Percentiles rank a stretch among this genome's conserved stretches.
Evolutionary conservation across 1,284 basidiomycete genomes (phyloP).

Genomic region (Leccinum variabile): DNA sequence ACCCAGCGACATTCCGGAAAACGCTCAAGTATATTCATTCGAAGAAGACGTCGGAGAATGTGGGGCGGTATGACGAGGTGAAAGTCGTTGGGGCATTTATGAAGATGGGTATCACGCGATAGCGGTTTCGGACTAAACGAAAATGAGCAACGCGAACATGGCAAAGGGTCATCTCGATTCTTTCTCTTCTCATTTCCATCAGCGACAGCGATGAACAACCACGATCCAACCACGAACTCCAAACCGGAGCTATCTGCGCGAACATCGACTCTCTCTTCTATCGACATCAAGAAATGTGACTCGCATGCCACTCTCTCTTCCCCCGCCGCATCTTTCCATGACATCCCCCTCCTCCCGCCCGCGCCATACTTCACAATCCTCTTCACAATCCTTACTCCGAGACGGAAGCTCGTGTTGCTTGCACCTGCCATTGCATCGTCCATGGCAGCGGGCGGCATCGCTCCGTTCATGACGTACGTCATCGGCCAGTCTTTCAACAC

Average conservation of each 20-base stretch:
- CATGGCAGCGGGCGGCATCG: constrained; percentile 72
- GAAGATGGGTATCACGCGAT: too few relatives aligned
- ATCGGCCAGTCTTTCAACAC: constrained; percentile 76
- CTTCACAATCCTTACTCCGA: constrained; percentile 52
- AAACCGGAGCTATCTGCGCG: constrained; percentile 19
- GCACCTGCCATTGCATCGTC: constrained; percentile 74
- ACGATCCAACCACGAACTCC: constrained; percentile 21
- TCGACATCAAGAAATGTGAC: constrained; percentile 23
- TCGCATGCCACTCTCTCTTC: constrained; percentile 7
- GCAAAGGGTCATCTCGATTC: not conserved
- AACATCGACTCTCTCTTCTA: constrained; percentile 20
- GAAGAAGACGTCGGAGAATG: too few relatives aligned
- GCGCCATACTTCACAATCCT: constrained; percentile 49
- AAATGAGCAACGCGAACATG: constrained; percentile 17
- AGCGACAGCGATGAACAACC: constrained; percentile 35
- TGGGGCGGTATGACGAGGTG: too few relatives aligned
- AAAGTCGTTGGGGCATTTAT: too few relatives aligned
- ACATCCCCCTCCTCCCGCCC: constrained; percentile 15
- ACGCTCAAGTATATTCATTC: too few relatives aligned
- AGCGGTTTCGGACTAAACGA: constrained; percentile 20
- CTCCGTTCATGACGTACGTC: constrained; percentile 78
- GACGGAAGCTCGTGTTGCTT: constrained; percentile 55
- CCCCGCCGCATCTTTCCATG: constrained; percentile 15
- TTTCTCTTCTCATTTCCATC: not conserved
- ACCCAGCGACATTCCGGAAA: too few relatives aligned